Evolutionary conservation across 768 basidiomycete genomes (phyloP).

Genomic region (Serendipita sp.): DNA sequence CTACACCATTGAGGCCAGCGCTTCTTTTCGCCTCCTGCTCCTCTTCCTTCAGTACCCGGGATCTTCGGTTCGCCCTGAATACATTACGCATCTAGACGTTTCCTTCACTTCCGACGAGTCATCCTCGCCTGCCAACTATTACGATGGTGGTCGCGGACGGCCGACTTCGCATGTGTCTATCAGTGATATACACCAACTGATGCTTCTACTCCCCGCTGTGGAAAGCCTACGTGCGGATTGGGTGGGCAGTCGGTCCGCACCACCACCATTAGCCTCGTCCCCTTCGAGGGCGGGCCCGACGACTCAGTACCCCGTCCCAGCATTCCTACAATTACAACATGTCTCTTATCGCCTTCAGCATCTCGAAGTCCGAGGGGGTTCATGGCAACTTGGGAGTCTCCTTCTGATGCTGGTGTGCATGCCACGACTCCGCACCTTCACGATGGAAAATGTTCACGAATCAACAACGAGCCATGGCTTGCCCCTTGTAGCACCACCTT

Average conservation of each 20-base stretch:
- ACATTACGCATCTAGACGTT: background rate
- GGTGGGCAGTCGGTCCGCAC: background rate
- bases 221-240: background rate
- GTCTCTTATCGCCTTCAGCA: background rate
- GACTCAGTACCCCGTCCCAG: background rate
- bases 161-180: background rate
- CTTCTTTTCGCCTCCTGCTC: background rate
- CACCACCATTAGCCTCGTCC: background rate
- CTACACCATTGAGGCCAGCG: background rate
- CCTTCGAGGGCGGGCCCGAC: background rate
- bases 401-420: background rate
- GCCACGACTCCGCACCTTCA: background rate
- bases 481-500: background rate
- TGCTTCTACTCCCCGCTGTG: background rate
- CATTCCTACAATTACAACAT: background rate
- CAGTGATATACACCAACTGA: background rate
- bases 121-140: background rate
- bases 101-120: constrained; percentile 1
- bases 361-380: background rate
- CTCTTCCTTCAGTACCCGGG: background rate
- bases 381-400: background rate
- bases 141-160: background rate
- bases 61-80: background rate
- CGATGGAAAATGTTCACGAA: constrained; percentile 1
- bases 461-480: background rate